A percentile compares a stretch with the other conserved stretches of the same genome.
These are phyloP conservation scores for Calonectria ilicicola DNA, from an alignment of 2,329 filamentous ascomycete species.

Conservation along the genomic window DNA sequence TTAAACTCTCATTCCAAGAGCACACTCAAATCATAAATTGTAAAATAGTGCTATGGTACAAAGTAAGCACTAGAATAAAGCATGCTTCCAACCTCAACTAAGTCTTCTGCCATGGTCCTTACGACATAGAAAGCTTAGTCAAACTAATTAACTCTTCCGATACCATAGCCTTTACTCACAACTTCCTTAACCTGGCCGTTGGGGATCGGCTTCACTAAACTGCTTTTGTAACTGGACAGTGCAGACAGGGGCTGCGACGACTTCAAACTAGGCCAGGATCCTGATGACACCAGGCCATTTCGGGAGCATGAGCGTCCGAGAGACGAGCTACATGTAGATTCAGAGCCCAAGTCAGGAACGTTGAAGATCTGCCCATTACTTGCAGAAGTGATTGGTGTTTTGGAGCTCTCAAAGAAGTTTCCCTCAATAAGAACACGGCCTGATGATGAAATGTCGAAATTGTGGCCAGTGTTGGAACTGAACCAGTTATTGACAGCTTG, in stretches of 20 bases:
- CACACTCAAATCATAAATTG: too few relatives aligned
- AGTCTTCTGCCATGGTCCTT: too few relatives aligned
- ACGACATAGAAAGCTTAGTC: not conserved
- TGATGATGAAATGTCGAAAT: slow-evolving; percentile 61
- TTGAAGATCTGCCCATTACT: slow-evolving; percentile 37
- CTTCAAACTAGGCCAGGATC: slow-evolving; percentile 15
- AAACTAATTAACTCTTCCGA: not conserved
- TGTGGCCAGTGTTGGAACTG: slow-evolving; percentile 62
- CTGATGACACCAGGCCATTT: slow-evolving; percentile 14
- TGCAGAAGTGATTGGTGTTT: slow-evolving; percentile 41
- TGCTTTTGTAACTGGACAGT: slow-evolving; percentile 13
- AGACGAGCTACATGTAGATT: not conserved
- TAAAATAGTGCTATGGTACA: too few relatives aligned
- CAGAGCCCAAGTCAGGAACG: slow-evolving; percentile 39
- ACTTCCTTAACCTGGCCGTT: slow-evolving; percentile 14
- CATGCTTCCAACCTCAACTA: too few relatives aligned
- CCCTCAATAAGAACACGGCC: slow-evolving; percentile 64
- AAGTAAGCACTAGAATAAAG: too few relatives aligned
- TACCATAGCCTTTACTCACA: slow-evolving; percentile 14
- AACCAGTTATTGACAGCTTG: slow-evolving; percentile 74
- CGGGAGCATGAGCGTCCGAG: not conserved
- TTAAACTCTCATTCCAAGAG: too few relatives aligned
- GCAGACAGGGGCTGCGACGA: slow-evolving; percentile 12
- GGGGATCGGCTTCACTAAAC: slow-evolving; percentile 14
- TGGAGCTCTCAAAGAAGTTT: slow-evolving; percentile 67